These are phyloP conservation scores for Xylaria nigripes DNA, from an alignment of 495 filamentous ascomycete species.

Conservation along the genomic window DNA sequence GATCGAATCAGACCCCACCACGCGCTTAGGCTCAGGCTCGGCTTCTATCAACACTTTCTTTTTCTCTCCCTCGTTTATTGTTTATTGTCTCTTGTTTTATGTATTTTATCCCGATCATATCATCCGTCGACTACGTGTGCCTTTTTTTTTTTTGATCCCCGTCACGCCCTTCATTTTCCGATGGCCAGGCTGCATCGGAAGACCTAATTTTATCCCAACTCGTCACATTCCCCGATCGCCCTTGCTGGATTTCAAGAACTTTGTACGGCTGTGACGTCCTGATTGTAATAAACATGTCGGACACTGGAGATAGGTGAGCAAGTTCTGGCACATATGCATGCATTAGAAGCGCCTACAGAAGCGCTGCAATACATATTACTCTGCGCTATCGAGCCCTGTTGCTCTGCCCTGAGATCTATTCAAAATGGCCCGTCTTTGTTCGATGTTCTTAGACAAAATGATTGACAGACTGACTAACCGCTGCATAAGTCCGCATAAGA, in stretches of 20 bases:
- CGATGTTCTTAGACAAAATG: not conserved
- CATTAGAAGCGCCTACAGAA: not conserved
- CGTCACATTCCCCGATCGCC: not conserved
- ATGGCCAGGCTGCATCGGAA: not conserved
- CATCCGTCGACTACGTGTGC: not conserved
- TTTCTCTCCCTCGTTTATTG: not conserved
- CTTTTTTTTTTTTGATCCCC: not conserved
- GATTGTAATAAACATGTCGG: slow-evolving; percentile 30
- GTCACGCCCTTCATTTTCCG: not conserved
- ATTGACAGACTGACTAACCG: not conserved
- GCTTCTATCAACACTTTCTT: not conserved
- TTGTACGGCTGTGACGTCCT: not conserved
- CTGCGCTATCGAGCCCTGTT: not conserved
- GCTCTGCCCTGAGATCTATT: not conserved
- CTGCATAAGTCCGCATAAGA: slow-evolving; percentile 37
- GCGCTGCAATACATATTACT: not conserved
- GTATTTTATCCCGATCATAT: not conserved
- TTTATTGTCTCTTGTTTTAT: not conserved
- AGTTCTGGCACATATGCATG: not conserved
- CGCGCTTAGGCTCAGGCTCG: not conserved
- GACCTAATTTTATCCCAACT: not conserved
- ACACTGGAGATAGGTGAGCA: slow-evolving; percentile 37
- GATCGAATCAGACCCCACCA: not conserved
- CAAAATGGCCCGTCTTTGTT: not conserved
- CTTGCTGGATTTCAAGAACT: not conserved